Conservation (phyloP, 257 asterid species). For the Solanum lignicaule region DNA sequence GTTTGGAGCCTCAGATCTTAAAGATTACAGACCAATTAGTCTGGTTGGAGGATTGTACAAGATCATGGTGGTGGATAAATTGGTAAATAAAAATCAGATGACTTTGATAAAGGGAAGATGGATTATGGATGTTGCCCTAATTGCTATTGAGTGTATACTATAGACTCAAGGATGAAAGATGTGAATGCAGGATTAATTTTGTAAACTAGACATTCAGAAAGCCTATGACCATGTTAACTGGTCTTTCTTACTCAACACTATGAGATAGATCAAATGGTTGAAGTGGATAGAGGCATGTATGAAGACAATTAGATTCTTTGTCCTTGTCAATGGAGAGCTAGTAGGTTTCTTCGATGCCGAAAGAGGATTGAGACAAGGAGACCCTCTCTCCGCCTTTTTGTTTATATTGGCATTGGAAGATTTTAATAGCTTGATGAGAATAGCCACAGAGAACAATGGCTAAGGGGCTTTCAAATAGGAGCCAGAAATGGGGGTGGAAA, state of each 20-base stretch:
- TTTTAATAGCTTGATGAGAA: not conserved
- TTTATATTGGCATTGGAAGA: not conserved
- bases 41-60: not conserved
- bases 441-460: not conserved
- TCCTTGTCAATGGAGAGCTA: not conserved
- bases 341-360: not conserved
- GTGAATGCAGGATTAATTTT: not conserved
- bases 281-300: not conserved
- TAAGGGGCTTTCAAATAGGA: not conserved
- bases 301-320: not conserved
- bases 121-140: not conserved
- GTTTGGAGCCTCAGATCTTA: not conserved
- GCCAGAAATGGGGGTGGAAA: not conserved
- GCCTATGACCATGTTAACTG: not conserved
- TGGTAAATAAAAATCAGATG: not conserved
- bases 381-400: not conserved
- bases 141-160: not conserved
- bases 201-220: not conserved
- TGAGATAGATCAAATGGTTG: not conserved
- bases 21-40: not conserved
- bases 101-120: not conserved
- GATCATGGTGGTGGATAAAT: not conserved
- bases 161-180: not conserved
- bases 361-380: not conserved
- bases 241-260: not conserved